These are phyloP conservation scores for Periconia macrospinosa DNA, from an alignment of 2,329 filamentous ascomycete species.

Conservation along the genomic window DNA sequence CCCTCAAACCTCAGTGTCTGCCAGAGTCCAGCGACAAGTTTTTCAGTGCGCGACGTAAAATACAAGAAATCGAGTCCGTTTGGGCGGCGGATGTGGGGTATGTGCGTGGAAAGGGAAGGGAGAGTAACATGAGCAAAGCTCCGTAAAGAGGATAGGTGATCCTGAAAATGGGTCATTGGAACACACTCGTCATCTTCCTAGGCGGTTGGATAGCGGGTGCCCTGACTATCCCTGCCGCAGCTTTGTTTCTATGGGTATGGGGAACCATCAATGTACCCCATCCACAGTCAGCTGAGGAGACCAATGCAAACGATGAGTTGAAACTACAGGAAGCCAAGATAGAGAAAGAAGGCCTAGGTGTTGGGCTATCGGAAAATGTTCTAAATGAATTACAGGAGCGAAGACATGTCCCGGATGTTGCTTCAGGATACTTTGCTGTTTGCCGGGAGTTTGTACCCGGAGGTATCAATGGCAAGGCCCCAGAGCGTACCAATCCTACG, in stretches of 20 bases:
- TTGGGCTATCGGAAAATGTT: conserved; percentile 1
- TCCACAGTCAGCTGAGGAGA: neutral
- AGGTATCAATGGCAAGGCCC: conserved; percentile 89
- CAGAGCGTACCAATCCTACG: conserved; percentile 79
- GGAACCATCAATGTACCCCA: neutral
- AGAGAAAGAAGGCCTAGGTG: conserved; percentile 1
- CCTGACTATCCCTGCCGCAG: conserved; percentile 3
- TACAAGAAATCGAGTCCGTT: neutral
- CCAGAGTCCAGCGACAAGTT: neutral
- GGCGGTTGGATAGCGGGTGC: neutral
- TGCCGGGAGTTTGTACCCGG: conserved; percentile 90
- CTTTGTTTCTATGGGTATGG: conserved; percentile 4
- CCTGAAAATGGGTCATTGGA: neutral
- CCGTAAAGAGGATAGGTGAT: neutral
- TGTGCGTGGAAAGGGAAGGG: neutral
- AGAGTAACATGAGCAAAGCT: neutral
- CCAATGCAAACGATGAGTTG: neutral
- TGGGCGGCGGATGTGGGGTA: neutral
- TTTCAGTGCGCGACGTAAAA: neutral
- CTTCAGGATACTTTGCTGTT: conserved; percentile 92
- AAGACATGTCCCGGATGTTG: conserved; percentile 70
- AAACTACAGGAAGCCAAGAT: neutral
- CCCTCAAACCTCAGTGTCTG: neutral
- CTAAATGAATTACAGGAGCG: conserved; percentile 1
- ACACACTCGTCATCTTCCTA: neutral